Base-by-base conservation (phyloP, 148 eudicot species). In the Pharnaceum exiguum region DNA sequence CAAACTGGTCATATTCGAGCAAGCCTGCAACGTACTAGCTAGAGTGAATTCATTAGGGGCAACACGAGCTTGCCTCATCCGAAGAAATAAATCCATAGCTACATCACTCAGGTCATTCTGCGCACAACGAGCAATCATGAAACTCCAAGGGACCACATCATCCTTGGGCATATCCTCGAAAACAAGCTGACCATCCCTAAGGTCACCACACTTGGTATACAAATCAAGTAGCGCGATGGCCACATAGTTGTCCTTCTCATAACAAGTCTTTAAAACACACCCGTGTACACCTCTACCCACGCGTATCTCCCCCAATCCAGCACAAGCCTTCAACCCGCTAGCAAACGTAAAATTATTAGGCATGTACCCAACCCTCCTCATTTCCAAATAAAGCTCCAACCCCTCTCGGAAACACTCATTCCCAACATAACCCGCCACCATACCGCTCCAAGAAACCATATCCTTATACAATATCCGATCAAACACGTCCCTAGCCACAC, bases 391-490 rank as follows among this genome's bases (percentile, higher is more conserved):
- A 10, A 76, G 56, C 0, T 48, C 25, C 49, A 87, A 38, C 0
- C 85, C 85, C 42, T 80, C 89, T 21, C 46, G 37, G 19, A 70
- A 84, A 60, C 70, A 72, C 19, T 53, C 72, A 64, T 90, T 90
- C 48, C 77, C 97, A 24, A 82, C 72, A 62, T 74, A 84, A 46
- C 93, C 85, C 22, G 83, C 73, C 59, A 90, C 80, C 91, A 87
- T 84, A 10, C 91, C 97, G 13, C 87, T 78, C 89, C 86, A 87
- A 29, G 82, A 84, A 60, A 90, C 82, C 87, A 90, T 78, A 56
- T 90, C 97, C 69, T 75, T 82, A 17, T 16, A 47, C 19, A 57
- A 43, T 78, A 90, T 77, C 40, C 76, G 80, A 68, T 76, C 75
- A 53, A 90, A 90, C 1, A 85, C 83, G 27, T 65, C 62, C 71